These are phyloP conservation scores for Neofusicoccum umdonicola DNA, from an alignment of 2,329 filamentous ascomycete species.

Conservation along the genomic window DNA sequence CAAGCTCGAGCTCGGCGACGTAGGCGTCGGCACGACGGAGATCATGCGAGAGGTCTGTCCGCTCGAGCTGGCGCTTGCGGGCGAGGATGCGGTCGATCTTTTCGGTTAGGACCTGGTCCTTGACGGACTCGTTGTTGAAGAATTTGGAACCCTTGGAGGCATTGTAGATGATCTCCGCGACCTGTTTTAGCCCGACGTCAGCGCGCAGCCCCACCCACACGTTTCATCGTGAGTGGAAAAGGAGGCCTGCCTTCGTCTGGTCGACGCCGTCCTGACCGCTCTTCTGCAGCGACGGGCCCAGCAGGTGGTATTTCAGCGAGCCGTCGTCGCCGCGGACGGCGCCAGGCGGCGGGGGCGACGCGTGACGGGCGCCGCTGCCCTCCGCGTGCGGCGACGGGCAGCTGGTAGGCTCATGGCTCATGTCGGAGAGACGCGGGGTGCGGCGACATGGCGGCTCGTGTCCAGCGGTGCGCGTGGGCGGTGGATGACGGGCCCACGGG, in stretches of 20 bases:
- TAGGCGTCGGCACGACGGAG: constrained; percentile 75
- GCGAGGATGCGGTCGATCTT: constrained; percentile 80
- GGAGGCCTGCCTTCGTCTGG: constrained; percentile 66
- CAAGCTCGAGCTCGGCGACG: constrained; percentile 73
- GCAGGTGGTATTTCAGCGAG: constrained; percentile 78
- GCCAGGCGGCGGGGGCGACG: neutral
- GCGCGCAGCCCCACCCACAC: neutral
- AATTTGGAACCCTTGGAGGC: constrained; percentile 95
- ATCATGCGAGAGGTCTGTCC: constrained; percentile 70
- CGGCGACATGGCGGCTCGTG: constrained; percentile 6
- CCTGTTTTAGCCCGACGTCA: constrained; percentile 44
- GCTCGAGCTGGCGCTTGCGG: constrained; percentile 73
- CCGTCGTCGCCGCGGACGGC: constrained; percentile 1
- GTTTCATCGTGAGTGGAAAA: neutral
- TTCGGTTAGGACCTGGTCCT: constrained; percentile 76
- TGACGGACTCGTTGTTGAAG: constrained; percentile 85
- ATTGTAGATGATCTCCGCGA: constrained; percentile 95
- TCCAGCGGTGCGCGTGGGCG: neutral
- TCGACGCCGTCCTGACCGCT: constrained; percentile 92
- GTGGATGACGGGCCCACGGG: neutral
- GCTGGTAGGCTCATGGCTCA: constrained; percentile 13
- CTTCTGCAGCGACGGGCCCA: constrained; percentile 90
- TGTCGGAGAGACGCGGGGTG: constrained; percentile 11
- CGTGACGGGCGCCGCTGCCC: neutral
- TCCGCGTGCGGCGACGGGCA: neutral